phyloP scores from a whole-genome alignment of 2,329 filamentous ascomycete species.

The Xylariaceae sp. region DNA sequence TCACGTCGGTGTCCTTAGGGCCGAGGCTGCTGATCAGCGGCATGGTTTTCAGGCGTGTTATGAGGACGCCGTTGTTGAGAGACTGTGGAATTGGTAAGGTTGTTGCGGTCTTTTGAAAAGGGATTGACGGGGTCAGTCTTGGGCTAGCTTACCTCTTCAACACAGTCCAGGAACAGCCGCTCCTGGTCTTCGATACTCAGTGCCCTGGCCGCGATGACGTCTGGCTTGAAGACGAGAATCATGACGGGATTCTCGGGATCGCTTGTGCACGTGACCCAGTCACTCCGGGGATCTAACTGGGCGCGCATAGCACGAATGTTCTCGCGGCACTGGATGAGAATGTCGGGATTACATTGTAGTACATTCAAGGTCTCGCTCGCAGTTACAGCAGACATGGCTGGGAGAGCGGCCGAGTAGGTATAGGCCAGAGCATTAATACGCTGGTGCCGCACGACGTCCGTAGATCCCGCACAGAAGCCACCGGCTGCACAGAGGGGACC shows the following conservation, averaged over 20 bases:
- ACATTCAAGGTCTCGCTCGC: slow-evolving; percentile 87
- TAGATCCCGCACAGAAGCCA: slow-evolving; percentile 89
- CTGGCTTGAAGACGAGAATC: slow-evolving; percentile 77
- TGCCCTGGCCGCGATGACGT: slow-evolving; percentile 70
- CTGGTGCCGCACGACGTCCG: slow-evolving; percentile 93
- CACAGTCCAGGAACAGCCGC: slow-evolving; percentile 78
- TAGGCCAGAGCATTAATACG: slow-evolving; percentile 90
- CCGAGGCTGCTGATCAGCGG: slow-evolving; percentile 63
- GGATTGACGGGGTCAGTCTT: background rate
- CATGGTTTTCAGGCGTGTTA: slow-evolving; percentile 80
- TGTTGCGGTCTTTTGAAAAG: background rate
- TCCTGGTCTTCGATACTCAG: slow-evolving; percentile 77
- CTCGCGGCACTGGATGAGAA: slow-evolving; percentile 75
- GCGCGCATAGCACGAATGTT: slow-evolving; percentile 82
- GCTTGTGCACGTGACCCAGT: slow-evolving; percentile 86
- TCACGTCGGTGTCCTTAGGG: slow-evolving; percentile 66
- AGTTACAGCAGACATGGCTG: slow-evolving; percentile 91
- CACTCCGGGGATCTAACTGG: slow-evolving; percentile 87
- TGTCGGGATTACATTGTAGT: slow-evolving; percentile 82
- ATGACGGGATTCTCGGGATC: slow-evolving; percentile 82
- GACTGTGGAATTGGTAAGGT: slow-evolving; percentile 48
- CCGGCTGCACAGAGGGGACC: slow-evolving; percentile 89
- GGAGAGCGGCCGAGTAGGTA: slow-evolving; percentile 92
- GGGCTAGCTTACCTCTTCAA: slow-evolving; percentile 79
- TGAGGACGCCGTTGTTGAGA: slow-evolving; percentile 82